Percentiles rank a stretch among this genome's conserved stretches.
Evolutionary conservation across 106 monocot genomes (phyloP).

Genomic region (Dioscorea zingiberensis): DNA sequence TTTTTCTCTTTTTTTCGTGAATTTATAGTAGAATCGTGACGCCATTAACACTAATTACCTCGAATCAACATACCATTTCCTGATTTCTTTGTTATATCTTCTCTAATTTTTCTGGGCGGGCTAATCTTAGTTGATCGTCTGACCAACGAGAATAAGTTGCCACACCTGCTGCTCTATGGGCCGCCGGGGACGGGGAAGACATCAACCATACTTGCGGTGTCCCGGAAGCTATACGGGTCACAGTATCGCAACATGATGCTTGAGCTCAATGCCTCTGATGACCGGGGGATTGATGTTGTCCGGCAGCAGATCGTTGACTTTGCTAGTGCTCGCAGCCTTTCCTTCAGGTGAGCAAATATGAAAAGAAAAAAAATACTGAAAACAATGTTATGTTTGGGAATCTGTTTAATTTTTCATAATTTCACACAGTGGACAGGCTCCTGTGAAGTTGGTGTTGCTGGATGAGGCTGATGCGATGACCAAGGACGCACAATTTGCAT

Average conservation of each 20-base stretch:
- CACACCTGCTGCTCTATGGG: constrained; percentile 92
- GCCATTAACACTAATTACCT: neutral
- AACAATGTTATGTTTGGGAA: neutral
- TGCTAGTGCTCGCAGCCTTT: constrained; percentile 62
- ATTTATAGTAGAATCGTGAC: neutral
- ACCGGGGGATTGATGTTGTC: constrained; percentile 86
- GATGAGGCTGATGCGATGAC: constrained; percentile 99
- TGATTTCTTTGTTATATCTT: neutral
- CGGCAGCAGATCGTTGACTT: constrained; percentile 94
- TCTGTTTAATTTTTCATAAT: neutral
- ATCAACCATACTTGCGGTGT: constrained; percentile 94
- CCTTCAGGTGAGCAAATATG: constrained; percentile 54
- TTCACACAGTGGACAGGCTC: constrained; percentile 38
- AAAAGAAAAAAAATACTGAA: too few relatives aligned
- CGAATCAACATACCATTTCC: too few relatives aligned
- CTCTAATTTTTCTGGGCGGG: neutral
- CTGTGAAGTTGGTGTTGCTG: constrained; percentile 86
- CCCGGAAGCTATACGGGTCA: constrained; percentile 83
- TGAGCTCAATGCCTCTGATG: constrained; percentile 97
- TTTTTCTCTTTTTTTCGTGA: neutral
- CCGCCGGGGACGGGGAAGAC: constrained; percentile 99
- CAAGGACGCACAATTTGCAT: constrained; percentile 97
- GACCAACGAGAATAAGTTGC: constrained; percentile 84
- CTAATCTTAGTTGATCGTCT: constrained; percentile 62
- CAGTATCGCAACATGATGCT: constrained; percentile 91